A percentile compares a stretch with the other conserved stretches of the same genome.
These are phyloP conservation scores for Olyra latifolia DNA, from an alignment of 176 grass and related monocot species.

Conservation along the genomic window DNA sequence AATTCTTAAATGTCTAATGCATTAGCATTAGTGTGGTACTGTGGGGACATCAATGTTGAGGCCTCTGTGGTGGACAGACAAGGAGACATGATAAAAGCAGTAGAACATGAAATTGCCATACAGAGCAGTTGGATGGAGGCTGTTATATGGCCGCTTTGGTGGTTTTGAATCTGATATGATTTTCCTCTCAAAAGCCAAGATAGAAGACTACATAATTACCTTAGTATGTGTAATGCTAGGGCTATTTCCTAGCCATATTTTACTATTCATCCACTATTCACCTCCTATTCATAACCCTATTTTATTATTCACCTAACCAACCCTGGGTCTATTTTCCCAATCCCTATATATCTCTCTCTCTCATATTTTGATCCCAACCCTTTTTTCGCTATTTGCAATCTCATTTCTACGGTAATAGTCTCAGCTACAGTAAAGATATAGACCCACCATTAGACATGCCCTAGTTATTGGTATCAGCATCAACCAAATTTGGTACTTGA, in stretches of 20 bases:
- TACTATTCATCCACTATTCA: no score
- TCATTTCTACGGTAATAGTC: no score
- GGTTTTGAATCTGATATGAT: not conserved
- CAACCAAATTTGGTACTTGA: not conserved
- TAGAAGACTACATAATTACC: not conserved
- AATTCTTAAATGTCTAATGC: not conserved
- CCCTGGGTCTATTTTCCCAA: no score
- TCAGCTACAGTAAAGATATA: no score
- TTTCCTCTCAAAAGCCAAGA: not conserved
- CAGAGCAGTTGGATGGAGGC: not conserved
- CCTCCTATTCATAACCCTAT: no score
- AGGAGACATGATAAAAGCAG: not conserved
- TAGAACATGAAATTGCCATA: not conserved
- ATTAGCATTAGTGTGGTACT: not conserved
- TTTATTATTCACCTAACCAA: no score
- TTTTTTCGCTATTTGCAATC: no score
- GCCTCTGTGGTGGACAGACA: not conserved
- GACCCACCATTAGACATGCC: no score
- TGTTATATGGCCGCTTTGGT: not conserved
- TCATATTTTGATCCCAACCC: no score
- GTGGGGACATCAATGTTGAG: not conserved
- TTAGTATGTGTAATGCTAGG: no score
- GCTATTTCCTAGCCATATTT: no score
- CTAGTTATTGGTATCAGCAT: not conserved
- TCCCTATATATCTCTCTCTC: no score